phyloP scores from a whole-genome alignment of 176 grass and related monocot genomes.

The Pontederia crassipes region DNA sequence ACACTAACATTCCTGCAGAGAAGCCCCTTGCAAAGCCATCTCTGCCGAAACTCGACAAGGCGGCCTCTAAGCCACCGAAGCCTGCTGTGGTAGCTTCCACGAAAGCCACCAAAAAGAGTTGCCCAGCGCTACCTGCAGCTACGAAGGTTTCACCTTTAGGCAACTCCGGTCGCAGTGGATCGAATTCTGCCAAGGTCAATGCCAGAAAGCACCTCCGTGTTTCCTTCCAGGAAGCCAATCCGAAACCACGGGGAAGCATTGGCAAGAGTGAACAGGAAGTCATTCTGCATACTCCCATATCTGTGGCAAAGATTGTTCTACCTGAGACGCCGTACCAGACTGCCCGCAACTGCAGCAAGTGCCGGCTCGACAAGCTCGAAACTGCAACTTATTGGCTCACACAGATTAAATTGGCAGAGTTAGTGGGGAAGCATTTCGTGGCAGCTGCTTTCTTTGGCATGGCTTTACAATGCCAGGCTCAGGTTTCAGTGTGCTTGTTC shows the following conservation, averaged over 20 bases:
- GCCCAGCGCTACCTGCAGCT: background rate
- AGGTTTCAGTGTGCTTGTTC: constrained; percentile 26
- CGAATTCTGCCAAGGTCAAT: background rate
- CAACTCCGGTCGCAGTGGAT: background rate
- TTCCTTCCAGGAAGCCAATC: constrained; percentile 28
- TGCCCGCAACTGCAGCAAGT: constrained; percentile 48
- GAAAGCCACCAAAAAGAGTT: constrained; percentile 9
- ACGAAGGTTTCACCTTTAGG: constrained; percentile 19
- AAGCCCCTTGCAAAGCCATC: constrained; percentile 22
- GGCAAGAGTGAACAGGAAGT: constrained; percentile 4
- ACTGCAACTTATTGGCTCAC: constrained; percentile 52
- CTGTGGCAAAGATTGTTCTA: constrained; percentile 15
- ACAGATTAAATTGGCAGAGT: constrained; percentile 61
- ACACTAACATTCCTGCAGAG: constrained; percentile 33
- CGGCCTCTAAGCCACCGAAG: constrained; percentile 19
- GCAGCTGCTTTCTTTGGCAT: constrained; percentile 57
- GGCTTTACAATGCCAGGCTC: constrained; percentile 62
- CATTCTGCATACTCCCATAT: constrained; percentile 33
- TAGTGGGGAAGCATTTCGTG: constrained; percentile 59
- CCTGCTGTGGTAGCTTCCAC: constrained; percentile 16
- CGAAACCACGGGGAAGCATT: constrained; percentile 1
- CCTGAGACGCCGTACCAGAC: constrained; percentile 48
- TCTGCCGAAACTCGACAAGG: background rate
- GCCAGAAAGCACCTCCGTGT: constrained; percentile 36
- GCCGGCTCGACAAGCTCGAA: constrained; percentile 40